These are phyloP conservation scores for Rhizomucor pusillus DNA, from an alignment of 371 early-diverging fungal genomes.

Conservation along the genomic window DNA sequence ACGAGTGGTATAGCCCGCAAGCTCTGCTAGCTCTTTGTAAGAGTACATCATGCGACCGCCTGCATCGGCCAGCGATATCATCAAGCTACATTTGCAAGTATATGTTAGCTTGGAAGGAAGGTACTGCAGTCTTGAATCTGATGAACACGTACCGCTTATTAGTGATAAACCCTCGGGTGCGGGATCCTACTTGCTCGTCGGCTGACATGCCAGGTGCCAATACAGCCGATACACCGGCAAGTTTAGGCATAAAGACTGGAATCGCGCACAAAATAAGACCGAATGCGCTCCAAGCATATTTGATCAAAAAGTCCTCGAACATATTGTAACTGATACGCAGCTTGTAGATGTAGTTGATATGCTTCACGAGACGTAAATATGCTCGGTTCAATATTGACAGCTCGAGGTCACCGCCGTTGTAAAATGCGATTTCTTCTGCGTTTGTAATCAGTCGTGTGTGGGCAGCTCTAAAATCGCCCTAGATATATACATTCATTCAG, in stretches of 20 bases:
- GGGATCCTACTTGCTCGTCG: constrained; percentile 53
- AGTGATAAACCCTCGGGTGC: constrained; percentile 89
- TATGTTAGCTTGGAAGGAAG: too few relatives aligned
- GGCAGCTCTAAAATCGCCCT: constrained; percentile 84
- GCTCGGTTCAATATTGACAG: constrained; percentile 68
- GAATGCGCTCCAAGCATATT: constrained; percentile 72
- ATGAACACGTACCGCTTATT: constrained; percentile 65
- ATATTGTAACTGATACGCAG: constrained; percentile 82
- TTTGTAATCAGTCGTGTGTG: constrained; percentile 86
- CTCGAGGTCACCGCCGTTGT: constrained; percentile 76
- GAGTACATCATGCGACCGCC: constrained; percentile 92
- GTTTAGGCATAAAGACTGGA: constrained; percentile 78
- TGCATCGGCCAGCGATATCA: constrained; percentile 86
- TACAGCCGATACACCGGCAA: constrained; percentile 31
- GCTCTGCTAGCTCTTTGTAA: constrained; percentile 82
- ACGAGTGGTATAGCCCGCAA: constrained; percentile 84
- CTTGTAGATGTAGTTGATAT: constrained; percentile 79
- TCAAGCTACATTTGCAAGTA: constrained; percentile 32
- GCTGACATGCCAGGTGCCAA: constrained; percentile 27
- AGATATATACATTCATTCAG: not conserved
- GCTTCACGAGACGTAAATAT: constrained; percentile 69
- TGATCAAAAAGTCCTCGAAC: constrained; percentile 91
- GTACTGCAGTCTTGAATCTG: too few relatives aligned
- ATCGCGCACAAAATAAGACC: constrained; percentile 75
- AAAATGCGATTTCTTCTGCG: constrained; percentile 88